Evolutionary conservation across 768 basidiomycete species (phyloP).

Genomic region (Rhodotorula sphaerocarpa): DNA sequence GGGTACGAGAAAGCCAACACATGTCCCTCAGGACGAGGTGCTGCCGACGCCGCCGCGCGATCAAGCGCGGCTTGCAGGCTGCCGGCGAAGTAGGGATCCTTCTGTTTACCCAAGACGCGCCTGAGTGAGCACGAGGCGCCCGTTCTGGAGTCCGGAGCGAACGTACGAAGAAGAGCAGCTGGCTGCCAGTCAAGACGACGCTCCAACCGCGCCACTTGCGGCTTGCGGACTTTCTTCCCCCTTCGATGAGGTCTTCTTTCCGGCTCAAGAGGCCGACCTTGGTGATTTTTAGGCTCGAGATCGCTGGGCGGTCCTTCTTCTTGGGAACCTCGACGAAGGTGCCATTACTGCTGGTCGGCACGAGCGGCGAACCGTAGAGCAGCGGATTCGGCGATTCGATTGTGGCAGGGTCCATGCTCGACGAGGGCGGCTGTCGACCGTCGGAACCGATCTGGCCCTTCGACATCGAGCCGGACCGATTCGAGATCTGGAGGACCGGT

Average conservation of each 20-base stretch:
- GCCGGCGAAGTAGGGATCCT: slow-evolving; percentile 24
- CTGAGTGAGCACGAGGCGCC: background rate
- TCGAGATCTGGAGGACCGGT: slow-evolving; percentile 37
- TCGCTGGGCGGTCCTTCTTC: slow-evolving; percentile 10
- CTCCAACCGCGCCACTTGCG: slow-evolving; percentile 84
- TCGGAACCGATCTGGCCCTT: background rate
- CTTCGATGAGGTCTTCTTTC: slow-evolving; percentile 65
- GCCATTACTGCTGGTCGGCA: slow-evolving; percentile 13
- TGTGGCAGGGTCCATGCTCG: background rate
- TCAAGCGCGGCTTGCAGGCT: slow-evolving; percentile 19
- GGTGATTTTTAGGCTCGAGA: slow-evolving; percentile 55
- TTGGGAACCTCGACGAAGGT: slow-evolving; percentile 20
- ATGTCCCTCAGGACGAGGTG: slow-evolving; percentile 23
- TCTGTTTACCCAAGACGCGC: slow-evolving; percentile 1
- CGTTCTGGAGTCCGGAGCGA: too few relatives aligned
- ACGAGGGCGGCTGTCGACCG: background rate
- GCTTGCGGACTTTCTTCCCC: slow-evolving; percentile 63
- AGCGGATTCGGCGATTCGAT: background rate
- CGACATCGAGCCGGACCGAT: slow-evolving; percentile 10
- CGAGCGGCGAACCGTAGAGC: slow-evolving; percentile 21
- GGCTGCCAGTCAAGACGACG: slow-evolving; percentile 78
- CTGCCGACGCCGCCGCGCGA: background rate
- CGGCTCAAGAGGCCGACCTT: slow-evolving; percentile 73
- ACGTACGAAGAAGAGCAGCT: slow-evolving; percentile 68
- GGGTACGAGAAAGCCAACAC: slow-evolving; percentile 26